A percentile compares a stretch with the other conserved stretches of the same genome.
phyloP scores from a whole-genome alignment of 306 rosid species.

The Castanospermum australe region DNA sequence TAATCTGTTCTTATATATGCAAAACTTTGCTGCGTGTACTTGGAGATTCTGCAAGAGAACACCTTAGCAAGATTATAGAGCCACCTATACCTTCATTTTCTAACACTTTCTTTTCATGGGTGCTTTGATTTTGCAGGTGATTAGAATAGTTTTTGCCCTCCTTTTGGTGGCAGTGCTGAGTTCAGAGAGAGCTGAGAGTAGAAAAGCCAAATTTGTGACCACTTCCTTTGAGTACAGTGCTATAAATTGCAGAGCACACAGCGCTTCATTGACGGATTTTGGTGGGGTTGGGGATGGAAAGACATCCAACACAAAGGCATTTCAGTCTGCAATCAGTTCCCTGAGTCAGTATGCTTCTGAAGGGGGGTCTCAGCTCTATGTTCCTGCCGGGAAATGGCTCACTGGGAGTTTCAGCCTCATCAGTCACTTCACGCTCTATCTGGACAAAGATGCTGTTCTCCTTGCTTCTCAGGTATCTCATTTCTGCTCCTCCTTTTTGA shows the following conservation, averaged over 20 bases:
- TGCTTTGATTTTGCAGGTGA: slow-evolving; percentile 28
- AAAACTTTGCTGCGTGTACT: neutral
- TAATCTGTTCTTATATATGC: neutral
- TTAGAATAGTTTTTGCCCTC: neutral
- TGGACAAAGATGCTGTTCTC: slow-evolving; percentile 73
- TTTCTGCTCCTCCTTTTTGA: neutral
- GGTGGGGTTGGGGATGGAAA: slow-evolving; percentile 89
- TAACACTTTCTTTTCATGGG: slow-evolving; percentile 7
- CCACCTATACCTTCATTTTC: neutral
- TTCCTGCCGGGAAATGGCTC: slow-evolving; percentile 86
- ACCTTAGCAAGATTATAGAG: neutral
- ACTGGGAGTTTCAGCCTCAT: slow-evolving; percentile 79
- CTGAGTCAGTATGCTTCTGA: slow-evolving; percentile 58
- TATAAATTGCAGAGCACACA: slow-evolving; percentile 66
- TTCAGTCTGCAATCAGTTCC: slow-evolving; percentile 56
- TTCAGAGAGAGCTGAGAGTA: slow-evolving; percentile 51
- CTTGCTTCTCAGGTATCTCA: slow-evolving; percentile 73
- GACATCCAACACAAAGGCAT: slow-evolving; percentile 78
- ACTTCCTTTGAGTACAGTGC: slow-evolving; percentile 61
- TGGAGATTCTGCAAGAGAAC: neutral
- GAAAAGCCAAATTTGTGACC: slow-evolving; percentile 28
- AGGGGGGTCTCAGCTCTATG: slow-evolving; percentile 75
- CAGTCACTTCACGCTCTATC: slow-evolving; percentile 76
- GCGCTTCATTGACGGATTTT: slow-evolving; percentile 72
- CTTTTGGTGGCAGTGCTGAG: slow-evolving; percentile 32